Evolutionary conservation across 208 protist species (phyloP), one percentile per base, ranked within the genome.

Genomic region (Wallacemonas rigidus): DNA sequence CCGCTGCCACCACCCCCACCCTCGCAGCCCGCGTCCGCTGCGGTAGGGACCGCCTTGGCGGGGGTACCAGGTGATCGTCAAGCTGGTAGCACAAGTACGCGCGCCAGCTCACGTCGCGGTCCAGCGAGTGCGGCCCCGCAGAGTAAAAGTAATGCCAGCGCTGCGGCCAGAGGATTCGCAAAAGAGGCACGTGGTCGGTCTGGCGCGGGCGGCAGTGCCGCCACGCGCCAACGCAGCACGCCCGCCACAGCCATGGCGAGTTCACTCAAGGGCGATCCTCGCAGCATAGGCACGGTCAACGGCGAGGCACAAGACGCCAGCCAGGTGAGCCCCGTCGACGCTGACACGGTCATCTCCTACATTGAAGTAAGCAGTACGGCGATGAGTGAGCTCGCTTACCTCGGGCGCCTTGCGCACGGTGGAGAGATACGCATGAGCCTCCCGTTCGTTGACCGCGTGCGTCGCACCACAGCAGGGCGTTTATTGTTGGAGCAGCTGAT

Each of bases 401-500:
- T 94, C 2, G 87, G 76, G 35, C 69, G 54, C 35, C 76, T 77
- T 64, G 74, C 87, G 3, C 67, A 82, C 56, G 85, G 85, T 62
- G 89, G 89, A 38, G 87, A 95, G 54, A 81, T 89, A 15, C 78
- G 85, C 41, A 50, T 92, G 48, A 92, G 87, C 17, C 72, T 64
- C 1, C 41, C 72, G 26, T 74, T 87, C 9, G 63, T 90, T 1
- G 67, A 82, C 17, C 63, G 54, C 2, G 72, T 88, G 4, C 65
- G 67, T 38, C 61, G 64, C 54, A 70, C 78, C 17, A 61, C 77
- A 2, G 69, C 75, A 39, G 89, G 89, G 2, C 79, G 83, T 60
- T 65, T 92, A 51, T 78, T 95, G 1, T 60, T 92, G 39, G 68
- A 81, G 57, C 89, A 95, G 71, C 74, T 92, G 15, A 69, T 57